These are phyloP conservation scores for Penicilliopsis zonata DNA, from an alignment of 495 filamentous ascomycete species.

Conservation along the genomic window DNA sequence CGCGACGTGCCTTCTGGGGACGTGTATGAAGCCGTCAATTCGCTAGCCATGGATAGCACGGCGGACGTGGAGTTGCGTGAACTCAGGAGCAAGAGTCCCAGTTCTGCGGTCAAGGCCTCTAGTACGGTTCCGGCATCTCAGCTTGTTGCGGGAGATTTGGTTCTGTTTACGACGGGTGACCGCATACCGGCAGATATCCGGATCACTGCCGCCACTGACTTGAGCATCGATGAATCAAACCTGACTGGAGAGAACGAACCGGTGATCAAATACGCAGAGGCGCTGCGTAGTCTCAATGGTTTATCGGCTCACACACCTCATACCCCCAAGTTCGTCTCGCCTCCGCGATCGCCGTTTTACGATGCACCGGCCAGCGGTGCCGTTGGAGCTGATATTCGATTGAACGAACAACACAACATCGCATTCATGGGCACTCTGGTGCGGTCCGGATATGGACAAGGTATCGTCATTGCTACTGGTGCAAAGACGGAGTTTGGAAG, in stretches of 20 bases:
- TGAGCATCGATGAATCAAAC: conserved; percentile 95
- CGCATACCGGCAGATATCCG: conserved; percentile 94
- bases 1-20: conserved; percentile 34
- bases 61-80: conserved; percentile 31
- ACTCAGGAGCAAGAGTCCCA: conserved; percentile 22
- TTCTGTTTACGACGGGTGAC: conserved; percentile 89
- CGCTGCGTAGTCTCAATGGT: conserved; percentile 25
- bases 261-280: conserved; percentile 62
- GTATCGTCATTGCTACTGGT: conserved; percentile 89
- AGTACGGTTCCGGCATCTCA: conserved; percentile 75
- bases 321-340: conserved; percentile 18
- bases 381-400: conserved; percentile 49
- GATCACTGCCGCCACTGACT: conserved; percentile 75
- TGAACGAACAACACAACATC: conserved; percentile 68
- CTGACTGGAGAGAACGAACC: conserved; percentile 95
- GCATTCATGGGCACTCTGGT: conserved; percentile 98
- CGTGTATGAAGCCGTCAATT: conserved; percentile 11
- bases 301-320: conserved; percentile 7
- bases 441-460: conserved; percentile 89
- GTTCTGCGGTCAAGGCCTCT: conserved; percentile 55
- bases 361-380: conserved; percentile 48
- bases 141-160: conserved; percentile 83
- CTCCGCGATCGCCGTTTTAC: conserved; percentile 45
- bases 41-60: conserved; percentile 18
- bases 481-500: conserved; percentile 91